A percentile compares a stretch with the other conserved stretches of the same genome.
phyloP scores from a whole-genome alignment of 1,284 basidiomycete genomes.

The Trametes pubescens region DNA sequence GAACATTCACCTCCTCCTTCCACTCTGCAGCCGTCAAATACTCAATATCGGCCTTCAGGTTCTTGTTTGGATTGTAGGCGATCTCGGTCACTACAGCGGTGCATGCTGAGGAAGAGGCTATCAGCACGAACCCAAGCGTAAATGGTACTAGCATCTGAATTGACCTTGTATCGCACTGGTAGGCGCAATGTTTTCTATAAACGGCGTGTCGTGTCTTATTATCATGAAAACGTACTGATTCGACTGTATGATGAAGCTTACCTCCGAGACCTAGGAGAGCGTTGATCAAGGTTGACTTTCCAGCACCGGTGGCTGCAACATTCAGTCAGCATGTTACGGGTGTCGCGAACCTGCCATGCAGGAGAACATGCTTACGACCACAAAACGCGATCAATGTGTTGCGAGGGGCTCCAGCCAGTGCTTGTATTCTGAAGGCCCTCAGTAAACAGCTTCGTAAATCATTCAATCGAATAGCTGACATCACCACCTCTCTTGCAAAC shows the following conservation, averaged over 20 bases:
- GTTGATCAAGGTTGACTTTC: conserved; percentile 62
- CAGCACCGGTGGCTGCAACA: conserved; percentile 57
- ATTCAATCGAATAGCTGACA: not conserved
- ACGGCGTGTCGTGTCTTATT: not conserved
- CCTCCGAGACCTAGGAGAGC: conserved; percentile 52
- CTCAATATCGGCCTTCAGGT: not conserved
- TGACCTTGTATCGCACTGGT: not conserved
- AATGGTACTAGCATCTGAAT: not conserved
- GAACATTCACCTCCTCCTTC: not conserved
- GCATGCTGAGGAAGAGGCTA: not conserved
- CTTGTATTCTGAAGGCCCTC: not conserved
- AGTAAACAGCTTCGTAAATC: no score
- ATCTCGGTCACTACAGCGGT: not conserved
- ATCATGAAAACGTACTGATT: not conserved
- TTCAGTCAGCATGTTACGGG: not conserved
- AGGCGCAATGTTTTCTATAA: not conserved
- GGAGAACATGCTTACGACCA: conserved; percentile 4
- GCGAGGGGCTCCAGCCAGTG: not conserved
- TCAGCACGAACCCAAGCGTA: no score
- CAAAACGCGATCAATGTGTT: conserved; percentile 9
- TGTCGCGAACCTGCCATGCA: not conserved
- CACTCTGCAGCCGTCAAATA: not conserved
- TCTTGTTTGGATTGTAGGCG: not conserved
- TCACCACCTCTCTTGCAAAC: not conserved
- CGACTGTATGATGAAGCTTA: not conserved